These are phyloP conservation scores for Somion occarium DNA, from an alignment of 1,284 basidiomycete genomes.

Conservation along the genomic window DNA sequence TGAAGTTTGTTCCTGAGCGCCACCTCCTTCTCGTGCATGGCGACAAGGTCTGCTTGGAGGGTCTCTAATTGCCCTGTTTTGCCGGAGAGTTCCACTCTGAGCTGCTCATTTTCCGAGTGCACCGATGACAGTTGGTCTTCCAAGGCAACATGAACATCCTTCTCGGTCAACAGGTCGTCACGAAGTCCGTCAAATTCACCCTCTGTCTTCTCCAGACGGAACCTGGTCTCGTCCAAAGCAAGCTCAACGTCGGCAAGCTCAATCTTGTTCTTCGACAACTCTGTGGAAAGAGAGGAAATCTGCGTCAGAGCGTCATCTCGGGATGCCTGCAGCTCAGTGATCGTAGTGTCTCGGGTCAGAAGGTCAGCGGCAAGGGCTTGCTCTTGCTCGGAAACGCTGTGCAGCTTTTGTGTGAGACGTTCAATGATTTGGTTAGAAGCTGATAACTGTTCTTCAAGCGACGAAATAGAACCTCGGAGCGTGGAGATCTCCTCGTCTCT, in stretches of 20 bases:
- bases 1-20: no score
- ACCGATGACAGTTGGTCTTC: conserved; percentile 14
- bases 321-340: conserved; percentile 9
- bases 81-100: no score
- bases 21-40: no score
- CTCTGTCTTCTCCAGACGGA: conserved; percentile 14
- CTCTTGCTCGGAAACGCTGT: conserved; percentile 8
- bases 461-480: neutral
- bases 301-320: conserved; percentile 10
- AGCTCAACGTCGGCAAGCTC: conserved; percentile 18
- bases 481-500: neutral
- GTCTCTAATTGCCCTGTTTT: no score
- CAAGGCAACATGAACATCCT: conserved; percentile 12
- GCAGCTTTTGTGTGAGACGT: neutral
- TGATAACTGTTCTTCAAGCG: neutral
- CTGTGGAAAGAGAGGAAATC: conserved; percentile 6
- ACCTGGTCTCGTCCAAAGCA: conserved; percentile 14
- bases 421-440: neutral
- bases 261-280: no score
- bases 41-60: no score
- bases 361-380: no score
- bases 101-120: no score
- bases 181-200: conserved; percentile 11
- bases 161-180: conserved; percentile 11
- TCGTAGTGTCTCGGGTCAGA: no score